Conservation (phyloP, 331 rosid species). For the Malus hybrid region DNA sequence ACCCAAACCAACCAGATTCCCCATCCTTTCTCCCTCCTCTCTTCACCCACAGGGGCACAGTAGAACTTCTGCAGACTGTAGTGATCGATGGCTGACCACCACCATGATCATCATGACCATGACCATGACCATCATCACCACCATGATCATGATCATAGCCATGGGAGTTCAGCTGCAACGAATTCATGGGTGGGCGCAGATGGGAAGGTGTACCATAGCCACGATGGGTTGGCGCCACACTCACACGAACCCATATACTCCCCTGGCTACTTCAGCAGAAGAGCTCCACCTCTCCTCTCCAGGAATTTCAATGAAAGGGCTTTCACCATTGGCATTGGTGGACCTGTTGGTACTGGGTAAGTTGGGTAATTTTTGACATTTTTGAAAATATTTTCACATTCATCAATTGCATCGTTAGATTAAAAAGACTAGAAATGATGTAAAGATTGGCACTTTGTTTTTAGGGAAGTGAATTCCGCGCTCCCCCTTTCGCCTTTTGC, state of each 20-base stretch:
- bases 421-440: not conserved
- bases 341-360: slow-evolving; percentile 98
- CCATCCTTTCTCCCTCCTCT: not conserved
- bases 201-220: slow-evolving; percentile 87
- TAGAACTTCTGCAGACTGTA: not conserved
- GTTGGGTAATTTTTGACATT: slow-evolving; percentile 33
- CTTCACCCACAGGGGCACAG: not conserved
- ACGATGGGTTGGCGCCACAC: slow-evolving; percentile 94
- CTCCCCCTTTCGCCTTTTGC: not conserved
- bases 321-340: slow-evolving; percentile 92
- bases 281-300: slow-evolving; percentile 65
- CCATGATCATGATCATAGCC: slow-evolving; percentile 9
- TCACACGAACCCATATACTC: slow-evolving; percentile 95
- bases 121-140: slow-evolving; percentile 10
- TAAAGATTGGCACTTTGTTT: not conserved
- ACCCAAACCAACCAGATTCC: not conserved
- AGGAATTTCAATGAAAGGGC: slow-evolving; percentile 80
- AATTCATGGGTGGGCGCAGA: slow-evolving; percentile 61
- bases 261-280: slow-evolving; percentile 85
- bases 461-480: not conserved
- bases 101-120: slow-evolving; percentile 9
- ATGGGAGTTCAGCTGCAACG: slow-evolving; percentile 23
- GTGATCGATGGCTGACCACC: slow-evolving; percentile 43
- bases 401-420: not conserved
- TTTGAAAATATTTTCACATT: not conserved